Evolutionary conservation across 495 filamentous ascomycete species (phyloP), one percentile per base, ranked within the genome.

Genomic region (Neurospora tetraspora): DNA sequence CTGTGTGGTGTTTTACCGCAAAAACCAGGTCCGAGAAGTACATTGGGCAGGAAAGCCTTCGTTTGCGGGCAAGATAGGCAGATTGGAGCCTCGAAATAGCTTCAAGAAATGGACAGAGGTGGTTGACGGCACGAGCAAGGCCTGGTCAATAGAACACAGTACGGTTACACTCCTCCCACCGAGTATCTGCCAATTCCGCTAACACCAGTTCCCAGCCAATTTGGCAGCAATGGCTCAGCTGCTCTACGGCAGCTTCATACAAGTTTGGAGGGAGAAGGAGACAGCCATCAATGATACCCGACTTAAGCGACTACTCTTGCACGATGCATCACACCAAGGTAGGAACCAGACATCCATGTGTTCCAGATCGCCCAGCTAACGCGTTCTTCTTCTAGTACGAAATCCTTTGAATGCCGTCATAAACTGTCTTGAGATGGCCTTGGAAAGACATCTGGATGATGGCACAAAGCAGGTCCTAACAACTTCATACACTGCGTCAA

Each of bases 371-470:
- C 39, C 43, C 18, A n/a, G 27, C 73, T 73, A 5, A 73, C 74
- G 6, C 8, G 16, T n/a, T 8, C 1, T 2, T 69, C 42, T 12
- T 75, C 89, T 92, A 84, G 91, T 96, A 23, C 89, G 93, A 37
- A 96, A 93, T 0, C 93, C 93, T 3, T 80, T 96, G 3, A 96
- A 96, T 78, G 92, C 92, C 7, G 93, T 96, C 76, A 92, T 96
- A 78, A 96, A 96, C 74, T 94, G 94, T 71, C 84, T 96, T 3
- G 93, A 96, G 77, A 95, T 96, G 74, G 93, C 93, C 0, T 80
- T 96, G 3, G 93, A 96, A 79, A 91, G 91, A 14, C 80, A 87
- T 0, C 83, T 95, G 4, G 92, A 95, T 73, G 75, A 82, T 4
- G 91, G 94, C 73, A 94, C 91, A 0, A 85, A 93, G 23, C 91